Percentiles rank a stretch among this genome's conserved stretches.
Evolutionary conservation across 139 green algal species (phyloP).

Genomic region (Coccomyxa sp.): DNA sequence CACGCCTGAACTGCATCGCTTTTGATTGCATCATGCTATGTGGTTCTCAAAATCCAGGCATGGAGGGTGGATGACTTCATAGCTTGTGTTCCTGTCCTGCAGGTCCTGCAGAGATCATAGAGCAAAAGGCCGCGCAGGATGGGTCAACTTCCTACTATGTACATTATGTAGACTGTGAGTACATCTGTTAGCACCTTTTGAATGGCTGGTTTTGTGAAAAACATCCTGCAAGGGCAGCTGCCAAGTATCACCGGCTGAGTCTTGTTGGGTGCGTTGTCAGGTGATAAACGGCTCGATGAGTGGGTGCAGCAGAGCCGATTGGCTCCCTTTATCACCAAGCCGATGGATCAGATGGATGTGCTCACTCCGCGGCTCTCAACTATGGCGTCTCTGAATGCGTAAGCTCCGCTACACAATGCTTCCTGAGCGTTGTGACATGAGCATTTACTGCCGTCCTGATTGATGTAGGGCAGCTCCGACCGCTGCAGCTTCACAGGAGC

Average conservation of each 20-base stretch:
- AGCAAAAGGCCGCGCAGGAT: slow-evolving; percentile 13
- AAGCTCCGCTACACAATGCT: background rate
- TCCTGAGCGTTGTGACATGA: too few relatives aligned
- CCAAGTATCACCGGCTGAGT: background rate
- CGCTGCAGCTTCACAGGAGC: too few relatives aligned
- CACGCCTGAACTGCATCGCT: background rate
- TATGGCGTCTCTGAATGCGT: background rate
- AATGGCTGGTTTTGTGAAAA: background rate
- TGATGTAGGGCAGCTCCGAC: too few relatives aligned
- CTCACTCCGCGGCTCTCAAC: background rate
- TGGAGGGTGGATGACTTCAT: background rate
- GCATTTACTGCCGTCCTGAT: too few relatives aligned
- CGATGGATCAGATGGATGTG: background rate
- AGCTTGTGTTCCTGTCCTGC: background rate
- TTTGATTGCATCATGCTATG: background rate
- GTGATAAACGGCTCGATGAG: slow-evolving; percentile 82
- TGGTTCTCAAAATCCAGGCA: background rate
- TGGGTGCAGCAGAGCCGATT: slow-evolving; percentile 53
- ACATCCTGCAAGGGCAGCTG: background rate
- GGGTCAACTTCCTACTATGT: slow-evolving; percentile 66
- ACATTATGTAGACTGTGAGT: slow-evolving; percentile 84
- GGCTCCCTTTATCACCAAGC: background rate
- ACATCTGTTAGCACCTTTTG: background rate
- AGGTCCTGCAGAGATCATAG: slow-evolving; percentile 33
- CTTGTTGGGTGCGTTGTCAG: background rate